A percentile compares a stretch with the other conserved stretches of the same genome.
These are phyloP conservation scores for Pseudovirgaria hyperparasitica DNA, from an alignment of 2,329 filamentous ascomycete genomes.

Conservation along the genomic window DNA sequence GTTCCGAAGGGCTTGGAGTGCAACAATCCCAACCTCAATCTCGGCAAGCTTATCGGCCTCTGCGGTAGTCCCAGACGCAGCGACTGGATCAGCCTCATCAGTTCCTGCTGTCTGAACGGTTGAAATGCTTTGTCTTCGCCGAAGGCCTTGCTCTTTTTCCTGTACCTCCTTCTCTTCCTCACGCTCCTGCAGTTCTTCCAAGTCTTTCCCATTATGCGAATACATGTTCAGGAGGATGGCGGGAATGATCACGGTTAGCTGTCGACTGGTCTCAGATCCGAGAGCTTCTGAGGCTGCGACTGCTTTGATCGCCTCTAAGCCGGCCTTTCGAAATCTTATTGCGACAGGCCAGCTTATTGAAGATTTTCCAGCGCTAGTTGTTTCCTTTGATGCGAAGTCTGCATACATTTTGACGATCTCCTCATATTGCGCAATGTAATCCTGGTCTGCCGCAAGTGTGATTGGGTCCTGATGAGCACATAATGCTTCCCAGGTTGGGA, in stretches of 20 bases:
- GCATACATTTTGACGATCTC: slow-evolving; percentile 71
- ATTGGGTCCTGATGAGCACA: slow-evolving; percentile 81
- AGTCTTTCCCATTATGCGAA: slow-evolving; percentile 56
- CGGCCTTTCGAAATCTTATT: slow-evolving; percentile 46
- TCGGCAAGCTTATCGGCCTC: slow-evolving; percentile 86
- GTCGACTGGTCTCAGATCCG: slow-evolving; percentile 59
- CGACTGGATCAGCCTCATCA: slow-evolving; percentile 50
- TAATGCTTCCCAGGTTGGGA: slow-evolving; percentile 76
- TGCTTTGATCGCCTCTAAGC: slow-evolving; percentile 60
- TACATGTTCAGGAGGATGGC: slow-evolving; percentile 80
- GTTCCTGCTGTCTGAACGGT: slow-evolving; percentile 64
- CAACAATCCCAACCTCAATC: slow-evolving; percentile 73
- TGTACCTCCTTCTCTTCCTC: slow-evolving; percentile 55
- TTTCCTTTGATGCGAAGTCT: slow-evolving; percentile 57
- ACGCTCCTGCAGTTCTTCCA: slow-evolving; percentile 55
- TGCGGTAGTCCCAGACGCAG: slow-evolving; percentile 66
- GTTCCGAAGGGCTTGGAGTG: slow-evolving; percentile 73
- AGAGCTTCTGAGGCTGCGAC: slow-evolving; percentile 71
- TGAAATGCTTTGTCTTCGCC: slow-evolving; percentile 64
- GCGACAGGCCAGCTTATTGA: slow-evolving; percentile 57
- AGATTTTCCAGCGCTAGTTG: slow-evolving; percentile 22
- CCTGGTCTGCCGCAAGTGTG: slow-evolving; percentile 71
- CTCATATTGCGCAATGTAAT: slow-evolving; percentile 71
- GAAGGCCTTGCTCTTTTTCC: slow-evolving; percentile 49
- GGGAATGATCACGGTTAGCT: slow-evolving; percentile 68